These are phyloP conservation scores for Corchorus olitorius DNA, from an alignment of 345 rosid species.

Conservation along the genomic window DNA sequence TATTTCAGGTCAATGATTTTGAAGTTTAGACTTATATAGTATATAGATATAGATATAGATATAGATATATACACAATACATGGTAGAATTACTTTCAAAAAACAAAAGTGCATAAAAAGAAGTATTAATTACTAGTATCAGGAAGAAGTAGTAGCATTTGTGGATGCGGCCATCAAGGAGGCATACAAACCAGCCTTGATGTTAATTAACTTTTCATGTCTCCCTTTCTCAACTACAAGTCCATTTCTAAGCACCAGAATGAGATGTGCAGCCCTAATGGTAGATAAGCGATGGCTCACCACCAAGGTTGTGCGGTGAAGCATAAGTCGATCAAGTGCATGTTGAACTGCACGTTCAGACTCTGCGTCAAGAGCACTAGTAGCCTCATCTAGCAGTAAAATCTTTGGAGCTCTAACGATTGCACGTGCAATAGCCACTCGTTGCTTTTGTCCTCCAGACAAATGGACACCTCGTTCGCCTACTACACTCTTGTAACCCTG, in stretches of 20 bases:
- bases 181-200: constrained; percentile 42
- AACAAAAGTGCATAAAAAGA: too few species aligned
- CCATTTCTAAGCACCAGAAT: constrained; percentile 58
- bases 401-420: constrained; percentile 47
- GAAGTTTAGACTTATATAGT: too few species aligned
- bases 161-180: constrained; percentile 47
- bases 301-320: constrained; percentile 44
- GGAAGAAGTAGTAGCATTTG: background rate
- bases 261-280: constrained; percentile 52
- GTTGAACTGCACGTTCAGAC: constrained; percentile 50
- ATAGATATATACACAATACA: too few species aligned
- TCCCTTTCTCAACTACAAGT: constrained; percentile 53
- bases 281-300: constrained; percentile 57
- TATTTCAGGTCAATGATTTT: too few species aligned
- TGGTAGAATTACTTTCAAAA: too few species aligned
- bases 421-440: constrained; percentile 61
- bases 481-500: constrained; percentile 57
- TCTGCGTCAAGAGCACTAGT: constrained; percentile 62
- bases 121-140: too few species aligned
- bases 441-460: constrained; percentile 64
- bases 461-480: constrained; percentile 56
- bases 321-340: constrained; percentile 50
- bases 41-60: too few species aligned
- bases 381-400: constrained; percentile 59
- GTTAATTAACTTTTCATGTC: constrained; percentile 41